Evolutionary conservation across 2,329 filamentous ascomycete genomes (phyloP).

Genomic region (Xylaria sp.): DNA sequence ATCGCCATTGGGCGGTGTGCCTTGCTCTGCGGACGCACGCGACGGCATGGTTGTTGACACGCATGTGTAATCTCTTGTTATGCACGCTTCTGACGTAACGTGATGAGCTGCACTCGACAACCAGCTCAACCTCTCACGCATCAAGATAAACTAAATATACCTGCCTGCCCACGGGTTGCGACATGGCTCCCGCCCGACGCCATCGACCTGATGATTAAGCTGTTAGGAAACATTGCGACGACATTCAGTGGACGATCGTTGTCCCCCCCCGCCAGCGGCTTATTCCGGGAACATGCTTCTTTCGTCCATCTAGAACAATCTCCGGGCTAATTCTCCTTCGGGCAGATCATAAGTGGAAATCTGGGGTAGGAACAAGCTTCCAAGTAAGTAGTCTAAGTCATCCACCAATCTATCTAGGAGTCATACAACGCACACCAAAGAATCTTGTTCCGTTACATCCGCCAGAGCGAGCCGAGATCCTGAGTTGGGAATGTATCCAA

Average conservation of each 20-base stretch:
- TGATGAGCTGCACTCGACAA: neutral
- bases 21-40: conserved; percentile 1
- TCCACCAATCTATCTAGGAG: conserved; percentile 6
- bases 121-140: neutral
- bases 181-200: neutral
- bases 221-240: neutral
- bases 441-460: conserved; percentile 19
- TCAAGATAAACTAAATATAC: conserved; percentile 4
- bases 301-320: conserved; percentile 28
- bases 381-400: no score
- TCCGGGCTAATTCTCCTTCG: conserved; percentile 27
- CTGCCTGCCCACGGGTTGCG: neutral
- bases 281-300: conserved; percentile 22
- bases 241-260: conserved; percentile 10
- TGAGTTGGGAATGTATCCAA: conserved; percentile 2
- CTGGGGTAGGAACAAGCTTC: conserved; percentile 20
- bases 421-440: conserved; percentile 1
- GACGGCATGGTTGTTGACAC: neutral
- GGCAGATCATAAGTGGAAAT: conserved; percentile 28
- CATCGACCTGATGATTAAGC: conserved; percentile 2
- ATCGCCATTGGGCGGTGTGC: conserved; percentile 8
- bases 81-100: conserved; percentile 10
- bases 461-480: conserved; percentile 21
- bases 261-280: conserved; percentile 18
- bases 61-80: no score